phyloP scores from a whole-genome alignment of 768 basidiomycete genomes.

The Lactarius deliciosus region DNA sequence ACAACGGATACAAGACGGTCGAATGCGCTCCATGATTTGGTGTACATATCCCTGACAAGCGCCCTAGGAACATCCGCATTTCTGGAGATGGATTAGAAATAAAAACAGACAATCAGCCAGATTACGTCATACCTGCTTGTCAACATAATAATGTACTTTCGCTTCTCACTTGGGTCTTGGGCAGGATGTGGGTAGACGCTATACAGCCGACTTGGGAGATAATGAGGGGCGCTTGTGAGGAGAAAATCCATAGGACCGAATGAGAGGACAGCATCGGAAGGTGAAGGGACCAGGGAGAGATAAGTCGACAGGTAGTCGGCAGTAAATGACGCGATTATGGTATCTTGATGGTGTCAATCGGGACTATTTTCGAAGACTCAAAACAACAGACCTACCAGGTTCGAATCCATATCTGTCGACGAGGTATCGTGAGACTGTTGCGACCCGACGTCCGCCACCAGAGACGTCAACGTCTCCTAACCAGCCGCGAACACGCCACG shows the following conservation, averaged over 20 bases:
- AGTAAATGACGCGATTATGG: slow-evolving; percentile 73
- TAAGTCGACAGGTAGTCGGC: slow-evolving; percentile 75
- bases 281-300: slow-evolving; percentile 70
- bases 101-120: neutral
- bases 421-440: slow-evolving; percentile 70
- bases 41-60: slow-evolving; percentile 86
- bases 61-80: slow-evolving; percentile 85
- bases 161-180: slow-evolving; percentile 70
- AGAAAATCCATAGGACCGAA: slow-evolving; percentile 82
- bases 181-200: slow-evolving; percentile 78
- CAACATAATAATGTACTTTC: slow-evolving; percentile 69
- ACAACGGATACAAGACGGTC: slow-evolving; percentile 86
- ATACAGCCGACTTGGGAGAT: slow-evolving; percentile 72
- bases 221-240: slow-evolving; percentile 72
- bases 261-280: slow-evolving; percentile 71
- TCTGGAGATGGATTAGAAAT: slow-evolving; percentile 38
- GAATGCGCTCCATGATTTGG: slow-evolving; percentile 91
- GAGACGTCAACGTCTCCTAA: slow-evolving; percentile 78
- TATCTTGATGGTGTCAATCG: slow-evolving; percentile 45
- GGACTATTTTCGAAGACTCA: neutral
- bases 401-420: slow-evolving; percentile 83
- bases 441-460: slow-evolving; percentile 61
- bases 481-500: slow-evolving; percentile 69
- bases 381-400: slow-evolving; percentile 46
- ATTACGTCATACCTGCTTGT: slow-evolving; percentile 57